Evolutionary conservation across 2,329 filamentous ascomycete species (phyloP).

Genomic region (Monosporascus sp.): DNA sequence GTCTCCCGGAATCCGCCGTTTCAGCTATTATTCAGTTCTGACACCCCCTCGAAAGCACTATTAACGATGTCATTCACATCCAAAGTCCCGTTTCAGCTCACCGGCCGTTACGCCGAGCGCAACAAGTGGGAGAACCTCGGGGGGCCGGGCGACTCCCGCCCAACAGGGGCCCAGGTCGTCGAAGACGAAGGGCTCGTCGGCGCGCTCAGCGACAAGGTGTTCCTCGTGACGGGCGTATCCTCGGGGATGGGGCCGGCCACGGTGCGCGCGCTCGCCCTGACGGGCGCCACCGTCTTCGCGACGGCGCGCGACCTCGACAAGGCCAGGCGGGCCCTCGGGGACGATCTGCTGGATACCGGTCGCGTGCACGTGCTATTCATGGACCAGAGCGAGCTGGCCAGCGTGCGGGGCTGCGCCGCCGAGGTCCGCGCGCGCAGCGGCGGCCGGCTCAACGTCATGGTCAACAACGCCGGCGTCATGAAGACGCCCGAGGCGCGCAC

Average conservation of each 20-base stretch:
- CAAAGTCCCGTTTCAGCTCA: constrained; percentile 13
- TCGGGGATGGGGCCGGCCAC: constrained; percentile 38
- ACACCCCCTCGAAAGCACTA: background rate
- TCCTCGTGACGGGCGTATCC: constrained; percentile 36
- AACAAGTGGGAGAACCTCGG: constrained; percentile 16
- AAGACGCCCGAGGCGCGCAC: constrained; percentile 29
- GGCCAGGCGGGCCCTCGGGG: constrained; percentile 24
- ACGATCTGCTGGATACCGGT: constrained; percentile 15
- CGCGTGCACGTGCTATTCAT: constrained; percentile 31
- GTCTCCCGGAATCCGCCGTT: too few relatives aligned
- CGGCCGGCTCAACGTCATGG: constrained; percentile 24
- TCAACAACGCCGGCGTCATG: constrained; percentile 44
- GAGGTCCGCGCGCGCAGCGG: constrained; percentile 14
- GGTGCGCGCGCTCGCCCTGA: constrained; percentile 33
- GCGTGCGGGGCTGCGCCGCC: constrained; percentile 23
- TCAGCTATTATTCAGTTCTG: too few relatives aligned
- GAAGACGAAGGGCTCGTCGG: constrained; percentile 28
- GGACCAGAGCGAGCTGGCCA: constrained; percentile 26
- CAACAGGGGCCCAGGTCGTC: constrained; percentile 32
- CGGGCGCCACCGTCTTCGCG: constrained; percentile 39
- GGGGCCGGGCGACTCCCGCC: constrained; percentile 32
- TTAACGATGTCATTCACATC: constrained; percentile 7
- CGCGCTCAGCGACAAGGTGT: constrained; percentile 29
- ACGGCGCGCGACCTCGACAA: constrained; percentile 36
- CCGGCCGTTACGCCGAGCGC: constrained; percentile 17